Base-by-base conservation (phyloP, 331 rosid species). In the Phaseolus coccineus region DNA sequence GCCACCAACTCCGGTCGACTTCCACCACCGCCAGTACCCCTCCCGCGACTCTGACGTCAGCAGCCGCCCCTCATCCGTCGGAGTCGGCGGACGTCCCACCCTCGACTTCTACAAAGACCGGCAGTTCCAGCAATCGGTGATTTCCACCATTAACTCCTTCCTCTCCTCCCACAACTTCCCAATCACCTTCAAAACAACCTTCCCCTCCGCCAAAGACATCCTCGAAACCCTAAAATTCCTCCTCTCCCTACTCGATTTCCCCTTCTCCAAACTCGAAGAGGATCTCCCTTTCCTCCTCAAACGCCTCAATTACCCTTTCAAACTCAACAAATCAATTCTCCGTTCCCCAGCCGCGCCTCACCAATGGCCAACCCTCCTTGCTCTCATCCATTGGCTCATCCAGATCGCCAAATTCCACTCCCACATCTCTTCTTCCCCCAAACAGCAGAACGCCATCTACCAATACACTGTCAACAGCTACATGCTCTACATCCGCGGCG, bases 91-190 rank as follows among this genome's bases (percentile, higher is more conserved):
- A 69, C 76, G 83, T 35, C 33, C 85, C 24, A 24, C 86, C 10
- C n/a, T 90, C 48, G 98, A 96, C 67, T 82, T 89, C 73, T 96
- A 96, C 94, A 96, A 96, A 80, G 99, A 96, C 10, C 92, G 91
- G 2, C 79, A 89, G 0, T 80, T 61, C 76, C 96, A 93, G 50
- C 87, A 83, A 70, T 51, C 93, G 4, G 89, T 91, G 1, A 62
- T 90, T 6, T 73, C 89, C 65, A 78, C 96, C 35, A 81, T 96
- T 71, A 91, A 96, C 35, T 19, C 88, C 14, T 91, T 87, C 76
- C 89, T 96, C 8, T 31, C 91, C 40, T 83, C 90, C 2, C 90
- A 80, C 56, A 80, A 91, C 10, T 81, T 81, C 86, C 81, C 86
- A 1, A 2, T 88, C 56, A 58, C 78, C 6, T 92, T 96, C 88